phyloP scores from a whole-genome alignment of 495 filamentous ascomycete genomes.

The Aspergillus mulundensis region DNA sequence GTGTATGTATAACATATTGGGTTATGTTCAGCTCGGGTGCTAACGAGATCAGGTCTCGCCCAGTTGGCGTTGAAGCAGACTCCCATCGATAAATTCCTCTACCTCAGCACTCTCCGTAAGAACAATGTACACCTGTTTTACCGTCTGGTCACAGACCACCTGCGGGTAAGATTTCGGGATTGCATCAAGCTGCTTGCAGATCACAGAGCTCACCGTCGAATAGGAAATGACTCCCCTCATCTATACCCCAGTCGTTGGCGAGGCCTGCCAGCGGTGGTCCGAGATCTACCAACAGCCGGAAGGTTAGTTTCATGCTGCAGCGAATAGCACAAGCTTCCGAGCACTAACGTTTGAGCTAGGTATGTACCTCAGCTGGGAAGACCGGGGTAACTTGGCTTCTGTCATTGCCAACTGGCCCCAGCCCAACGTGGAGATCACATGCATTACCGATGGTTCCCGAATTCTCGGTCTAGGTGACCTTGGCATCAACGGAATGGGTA shows the following conservation, averaged over 20 bases:
- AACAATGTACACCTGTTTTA: constrained; percentile 95
- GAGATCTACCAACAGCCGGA: constrained; percentile 94
- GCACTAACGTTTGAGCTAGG: constrained; percentile 34
- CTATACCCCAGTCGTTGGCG: constrained; percentile 95
- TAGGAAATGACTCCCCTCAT: constrained; percentile 88
- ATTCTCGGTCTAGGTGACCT: constrained; percentile 96
- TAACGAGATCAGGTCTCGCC: constrained; percentile 47
- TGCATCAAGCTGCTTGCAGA: background rate
- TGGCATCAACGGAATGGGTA: constrained; percentile 96
- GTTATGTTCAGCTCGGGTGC: background rate
- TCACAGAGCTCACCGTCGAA: constrained; percentile 13
- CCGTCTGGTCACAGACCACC: constrained; percentile 83
- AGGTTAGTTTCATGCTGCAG: constrained; percentile 45
- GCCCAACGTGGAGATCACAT: constrained; percentile 84
- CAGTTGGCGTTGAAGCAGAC: constrained; percentile 75
- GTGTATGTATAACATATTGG: constrained; percentile 43
- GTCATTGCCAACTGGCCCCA: constrained; percentile 91
- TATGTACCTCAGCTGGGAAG: constrained; percentile 87
- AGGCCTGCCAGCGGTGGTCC: constrained; percentile 93
- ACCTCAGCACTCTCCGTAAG: constrained; percentile 81
- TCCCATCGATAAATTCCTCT: constrained; percentile 89
- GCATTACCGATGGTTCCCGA: constrained; percentile 93
- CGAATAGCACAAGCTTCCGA: constrained; percentile 12
- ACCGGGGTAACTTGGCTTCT: constrained; percentile 74
- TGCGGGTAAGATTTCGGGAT: constrained; percentile 50